Conservation (phyloP, 1,284 basidiomycete species). For the Sutorius eximius region DNA sequence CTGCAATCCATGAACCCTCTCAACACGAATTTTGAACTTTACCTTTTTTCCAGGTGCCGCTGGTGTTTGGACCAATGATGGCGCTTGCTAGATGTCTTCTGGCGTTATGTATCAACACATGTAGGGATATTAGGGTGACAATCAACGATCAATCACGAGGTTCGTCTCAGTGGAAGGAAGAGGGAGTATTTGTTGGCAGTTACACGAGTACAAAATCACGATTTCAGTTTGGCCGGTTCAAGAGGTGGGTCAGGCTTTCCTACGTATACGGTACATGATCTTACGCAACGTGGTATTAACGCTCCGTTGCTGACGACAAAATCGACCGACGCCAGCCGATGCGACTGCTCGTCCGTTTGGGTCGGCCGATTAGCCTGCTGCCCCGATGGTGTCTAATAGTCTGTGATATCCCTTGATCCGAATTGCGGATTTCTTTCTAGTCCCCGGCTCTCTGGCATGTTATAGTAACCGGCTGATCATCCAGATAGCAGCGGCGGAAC, state of each 20-base stretch:
- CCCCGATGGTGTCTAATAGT: neutral
- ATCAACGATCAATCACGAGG: neutral
- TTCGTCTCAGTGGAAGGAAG: neutral
- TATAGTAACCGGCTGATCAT: neutral
- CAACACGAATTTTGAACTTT: neutral
- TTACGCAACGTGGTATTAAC: neutral
- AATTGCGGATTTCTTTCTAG: neutral
- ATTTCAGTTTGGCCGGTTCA: neutral
- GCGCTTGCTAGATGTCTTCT: conserved; percentile 39
- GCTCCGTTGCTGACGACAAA: neutral
- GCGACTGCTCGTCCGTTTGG: conserved; percentile 1
- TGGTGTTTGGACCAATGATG: conserved; percentile 60
- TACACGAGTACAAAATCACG: neutral
- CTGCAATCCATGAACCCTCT: neutral
- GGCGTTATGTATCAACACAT: neutral
- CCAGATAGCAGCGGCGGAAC: neutral
- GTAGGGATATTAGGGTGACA: neutral
- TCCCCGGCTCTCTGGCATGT: neutral
- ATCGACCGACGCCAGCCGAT: neutral
- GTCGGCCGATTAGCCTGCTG: neutral
- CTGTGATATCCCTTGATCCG: neutral
- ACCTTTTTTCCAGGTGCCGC: conserved; percentile 32
- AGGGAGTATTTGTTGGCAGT: neutral
- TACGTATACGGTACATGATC: neutral
- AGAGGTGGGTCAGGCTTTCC: neutral